Percentiles rank a stretch among this genome's conserved stretches.
These are phyloP conservation scores for Fusarium sp. DNA, from an alignment of 2,329 filamentous ascomycete species.

Conservation along the genomic window DNA sequence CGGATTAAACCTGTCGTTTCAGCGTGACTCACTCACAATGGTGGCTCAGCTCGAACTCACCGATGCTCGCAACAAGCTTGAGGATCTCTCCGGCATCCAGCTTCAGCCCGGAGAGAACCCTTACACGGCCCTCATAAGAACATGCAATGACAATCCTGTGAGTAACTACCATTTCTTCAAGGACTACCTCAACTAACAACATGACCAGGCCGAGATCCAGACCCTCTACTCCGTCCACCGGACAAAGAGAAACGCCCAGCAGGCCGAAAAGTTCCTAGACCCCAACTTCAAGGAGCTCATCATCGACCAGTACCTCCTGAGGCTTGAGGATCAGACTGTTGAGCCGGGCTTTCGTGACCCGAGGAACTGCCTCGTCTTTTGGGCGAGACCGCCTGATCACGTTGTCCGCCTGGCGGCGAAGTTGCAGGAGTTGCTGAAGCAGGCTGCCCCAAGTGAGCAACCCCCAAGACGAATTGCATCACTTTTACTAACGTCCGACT, in stretches of 20 bases:
- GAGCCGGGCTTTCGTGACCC: conserved; percentile 79
- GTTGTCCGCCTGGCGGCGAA: conserved; percentile 74
- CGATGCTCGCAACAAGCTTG: conserved; percentile 62
- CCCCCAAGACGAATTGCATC: neutral
- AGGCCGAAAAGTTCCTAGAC: conserved; percentile 78
- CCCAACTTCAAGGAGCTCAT: conserved; percentile 76
- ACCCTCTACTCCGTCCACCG: conserved; percentile 80
- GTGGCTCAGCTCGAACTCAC: conserved; percentile 38
- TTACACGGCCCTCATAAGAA: conserved; percentile 78
- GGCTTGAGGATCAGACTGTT: conserved; percentile 72
- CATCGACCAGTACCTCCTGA: conserved; percentile 80
- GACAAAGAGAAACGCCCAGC: conserved; percentile 78
- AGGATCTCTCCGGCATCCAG: conserved; percentile 65
- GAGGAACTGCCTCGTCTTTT: conserved; percentile 87
- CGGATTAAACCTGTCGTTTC: neutral
- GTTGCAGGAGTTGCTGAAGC: conserved; percentile 75
- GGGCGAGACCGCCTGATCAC: conserved; percentile 83
- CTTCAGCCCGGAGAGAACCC: conserved; percentile 73
- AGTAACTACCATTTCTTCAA: neutral
- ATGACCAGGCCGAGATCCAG: conserved; percentile 72
- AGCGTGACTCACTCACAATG: conserved; percentile 14
- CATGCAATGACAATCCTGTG: conserved; percentile 76
- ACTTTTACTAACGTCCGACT: neutral
- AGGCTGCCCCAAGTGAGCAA: conserved; percentile 75
- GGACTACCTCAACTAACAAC: neutral